phyloP scores from a whole-genome alignment of 2,329 filamentous ascomycete genomes.

The Ophiostoma himal-ulmi region DNA sequence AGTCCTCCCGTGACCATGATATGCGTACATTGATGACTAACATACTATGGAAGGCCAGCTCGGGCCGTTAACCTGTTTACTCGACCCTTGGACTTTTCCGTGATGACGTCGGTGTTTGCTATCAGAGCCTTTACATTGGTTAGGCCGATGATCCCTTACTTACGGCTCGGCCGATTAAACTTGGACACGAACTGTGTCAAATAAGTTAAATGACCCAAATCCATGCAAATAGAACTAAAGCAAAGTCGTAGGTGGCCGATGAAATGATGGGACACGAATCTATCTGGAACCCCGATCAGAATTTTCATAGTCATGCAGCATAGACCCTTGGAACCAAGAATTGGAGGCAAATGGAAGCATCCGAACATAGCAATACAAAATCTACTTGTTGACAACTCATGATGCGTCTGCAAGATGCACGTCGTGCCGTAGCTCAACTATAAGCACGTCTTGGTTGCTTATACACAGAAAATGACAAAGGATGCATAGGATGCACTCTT shows the following conservation, averaged over 20 bases:
- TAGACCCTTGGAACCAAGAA: neutral
- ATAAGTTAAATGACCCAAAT: neutral
- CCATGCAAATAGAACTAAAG: neutral
- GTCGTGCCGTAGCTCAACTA: constrained; percentile 4
- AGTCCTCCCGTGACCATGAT: neutral
- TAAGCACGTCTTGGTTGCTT: constrained; percentile 11
- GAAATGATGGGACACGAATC: too few relatives aligned
- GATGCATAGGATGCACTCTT: too few relatives aligned
- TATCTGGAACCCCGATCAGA: neutral
- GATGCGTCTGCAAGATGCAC: constrained; percentile 12
- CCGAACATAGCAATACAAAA: neutral
- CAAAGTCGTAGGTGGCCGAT: neutral
- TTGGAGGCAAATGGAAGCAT: neutral
- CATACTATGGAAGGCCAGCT: neutral
- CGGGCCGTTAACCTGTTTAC: neutral
- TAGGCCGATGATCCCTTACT: neutral
- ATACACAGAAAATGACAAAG: neutral
- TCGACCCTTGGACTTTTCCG: neutral
- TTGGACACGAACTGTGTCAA: neutral
- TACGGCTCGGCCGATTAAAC: neutral
- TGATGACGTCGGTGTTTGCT: neutral
- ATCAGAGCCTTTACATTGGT: neutral
- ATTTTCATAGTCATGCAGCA: neutral
- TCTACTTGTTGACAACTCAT: constrained; percentile 14
- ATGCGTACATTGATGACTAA: neutral